A percentile compares a stretch with the other conserved stretches of the same genome.
Conservation (phyloP, 2,329 filamentous ascomycete genomes). For the Colletotrichum salicis region DNA sequence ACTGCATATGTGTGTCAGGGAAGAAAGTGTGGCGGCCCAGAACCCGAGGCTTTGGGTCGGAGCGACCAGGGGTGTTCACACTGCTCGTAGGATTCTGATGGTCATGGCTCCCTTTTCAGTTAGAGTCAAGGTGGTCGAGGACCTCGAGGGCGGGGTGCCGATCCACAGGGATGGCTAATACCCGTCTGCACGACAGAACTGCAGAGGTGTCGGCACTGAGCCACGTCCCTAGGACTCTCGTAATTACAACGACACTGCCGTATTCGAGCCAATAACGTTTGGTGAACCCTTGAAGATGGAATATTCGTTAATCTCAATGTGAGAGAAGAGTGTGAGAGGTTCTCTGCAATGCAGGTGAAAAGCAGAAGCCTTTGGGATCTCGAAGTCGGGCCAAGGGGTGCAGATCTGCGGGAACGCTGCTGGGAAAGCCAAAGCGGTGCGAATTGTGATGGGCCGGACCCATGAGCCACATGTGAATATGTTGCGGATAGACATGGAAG, state of each 20-base stretch:
- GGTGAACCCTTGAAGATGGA: neutral
- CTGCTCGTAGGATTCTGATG: conserved; percentile 16
- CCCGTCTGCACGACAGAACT: conserved; percentile 14
- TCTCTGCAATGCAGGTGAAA: conserved; percentile 1
- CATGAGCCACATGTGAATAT: neutral
- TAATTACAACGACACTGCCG: neutral
- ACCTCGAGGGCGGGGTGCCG: neutral
- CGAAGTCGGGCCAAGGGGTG: neutral
- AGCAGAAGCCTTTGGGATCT: neutral
- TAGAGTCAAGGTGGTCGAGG: conserved; percentile 1
- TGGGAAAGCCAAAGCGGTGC: neutral
- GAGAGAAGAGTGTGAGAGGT: neutral
- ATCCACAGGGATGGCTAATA: conserved; percentile 26
- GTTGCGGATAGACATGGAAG: neutral
- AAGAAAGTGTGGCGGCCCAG: conserved; percentile 35
- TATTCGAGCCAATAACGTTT: conserved; percentile 17
- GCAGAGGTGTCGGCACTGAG: conserved; percentile 6
- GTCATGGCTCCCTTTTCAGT: neutral
- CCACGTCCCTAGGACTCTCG: conserved; percentile 5
- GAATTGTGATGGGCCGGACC: neutral
- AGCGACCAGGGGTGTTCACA: conserved; percentile 10
- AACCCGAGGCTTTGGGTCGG: conserved; percentile 35
- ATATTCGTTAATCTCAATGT: neutral
- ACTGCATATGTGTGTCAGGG: conserved; percentile 27
- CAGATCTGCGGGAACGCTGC: neutral